Evolutionary conservation across 1,284 basidiomycete species (phyloP).

Genomic region (Ceratobasidium sp.): DNA sequence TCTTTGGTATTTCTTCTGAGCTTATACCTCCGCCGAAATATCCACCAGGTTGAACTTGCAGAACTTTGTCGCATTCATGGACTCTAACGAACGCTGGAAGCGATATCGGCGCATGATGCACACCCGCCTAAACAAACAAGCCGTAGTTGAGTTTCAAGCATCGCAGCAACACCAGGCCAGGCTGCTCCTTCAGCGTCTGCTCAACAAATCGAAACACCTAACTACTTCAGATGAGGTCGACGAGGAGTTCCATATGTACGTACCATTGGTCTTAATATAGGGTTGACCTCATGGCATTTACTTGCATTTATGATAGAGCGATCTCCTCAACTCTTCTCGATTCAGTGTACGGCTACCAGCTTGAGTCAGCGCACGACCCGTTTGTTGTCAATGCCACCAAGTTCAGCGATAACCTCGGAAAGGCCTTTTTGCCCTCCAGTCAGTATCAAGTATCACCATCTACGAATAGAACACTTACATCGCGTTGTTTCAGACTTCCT

Average conservation of each 20-base stretch:
- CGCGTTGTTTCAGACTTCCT: slow-evolving; percentile 14
- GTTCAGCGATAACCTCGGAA: not conserved
- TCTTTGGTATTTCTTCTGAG: too few relatives aligned
- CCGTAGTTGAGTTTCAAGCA: not conserved
- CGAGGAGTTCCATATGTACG: not conserved
- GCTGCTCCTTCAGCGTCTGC: slow-evolving; percentile 3
- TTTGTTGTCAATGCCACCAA: slow-evolving; percentile 6
- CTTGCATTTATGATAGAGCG: not conserved
- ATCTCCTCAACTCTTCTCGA: slow-evolving; percentile 12
- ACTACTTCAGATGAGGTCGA: not conserved
- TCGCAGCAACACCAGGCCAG: not conserved
- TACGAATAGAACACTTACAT: not conserved
- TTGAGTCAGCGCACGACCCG: slow-evolving; percentile 3
- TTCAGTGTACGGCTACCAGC: slow-evolving; percentile 12
- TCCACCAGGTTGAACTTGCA: not conserved
- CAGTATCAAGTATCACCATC: not conserved
- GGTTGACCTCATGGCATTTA: not conserved
- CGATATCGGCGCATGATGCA: slow-evolving; percentile 2
- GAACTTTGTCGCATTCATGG: slow-evolving; percentile 15
- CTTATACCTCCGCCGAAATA: too few relatives aligned
- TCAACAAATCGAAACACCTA: not conserved
- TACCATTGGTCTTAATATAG: not conserved
- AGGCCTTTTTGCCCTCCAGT: slow-evolving; percentile 8
- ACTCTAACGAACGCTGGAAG: slow-evolving; percentile 11
- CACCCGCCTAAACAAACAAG: not conserved